Base-by-base conservation (phyloP, 805 yeast species). In the Zygoascus flipseniorum region DNA sequence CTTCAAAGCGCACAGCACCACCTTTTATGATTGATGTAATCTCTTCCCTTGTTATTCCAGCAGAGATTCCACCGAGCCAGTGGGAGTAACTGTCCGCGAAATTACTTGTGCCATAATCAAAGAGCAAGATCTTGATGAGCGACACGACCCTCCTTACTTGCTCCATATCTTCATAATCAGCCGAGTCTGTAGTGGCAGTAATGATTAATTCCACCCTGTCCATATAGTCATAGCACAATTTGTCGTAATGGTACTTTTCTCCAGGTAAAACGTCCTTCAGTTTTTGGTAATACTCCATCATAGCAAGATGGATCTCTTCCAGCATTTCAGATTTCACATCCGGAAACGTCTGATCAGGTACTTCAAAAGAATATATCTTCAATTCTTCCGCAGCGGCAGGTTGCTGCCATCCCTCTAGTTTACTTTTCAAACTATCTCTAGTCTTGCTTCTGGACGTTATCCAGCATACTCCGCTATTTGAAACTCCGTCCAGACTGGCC, bases 401-500 rank as follows among this genome's bases (percentile, higher is more conserved):
- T 4, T n/a, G 20, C 13, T 18, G 5, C 18, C 5, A 14, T 14
- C 26, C 49, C 3, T n/a, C 8, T 9, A 16, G 18, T 20, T 28
- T 14, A 8, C 20, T 14, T 20, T 31, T 28, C 4, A n/a, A 16
- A 10, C 8, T 31, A 31, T 46, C 37, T 8, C 32, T 13, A 10
- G 47, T 23, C 8, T 18, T 14, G 16, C 47, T 44, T 37, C 48
- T 50, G 35, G 44, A 48, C 9, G 51, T 53, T 13, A 65, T 61
- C 69, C 69, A 65, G 4, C 65, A 63, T 18, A 56, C 19, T 6
- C 69, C 69, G 8, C 53, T 58, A 10, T 39, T 48, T 2, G 52
- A 16, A 8, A 52, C 48, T 6, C 68, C 65, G 42, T 56, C 57
- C 35, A 60, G 31, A 16, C 20, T 19, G 48, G 59, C 66, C 41